Percentiles rank a stretch among this genome's conserved stretches.
Conservation (phyloP, 2,329 filamentous ascomycete species). For the Alternaria viburni region DNA sequence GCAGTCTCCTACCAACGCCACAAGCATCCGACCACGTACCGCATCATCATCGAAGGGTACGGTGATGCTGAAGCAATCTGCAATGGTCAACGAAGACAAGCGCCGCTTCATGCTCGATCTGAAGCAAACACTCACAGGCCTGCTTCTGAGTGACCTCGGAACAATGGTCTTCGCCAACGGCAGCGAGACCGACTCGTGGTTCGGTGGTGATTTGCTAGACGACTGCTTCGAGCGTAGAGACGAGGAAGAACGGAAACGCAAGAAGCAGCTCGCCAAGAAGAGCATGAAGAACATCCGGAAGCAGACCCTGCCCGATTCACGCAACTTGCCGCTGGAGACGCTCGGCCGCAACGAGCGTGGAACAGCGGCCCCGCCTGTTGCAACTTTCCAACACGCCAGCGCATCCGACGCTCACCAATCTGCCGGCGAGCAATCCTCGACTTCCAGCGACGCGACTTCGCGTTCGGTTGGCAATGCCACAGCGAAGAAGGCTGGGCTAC, state of each 20-base stretch:
- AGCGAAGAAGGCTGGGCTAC: slow-evolving; percentile 52
- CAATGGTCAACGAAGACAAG: slow-evolving; percentile 71
- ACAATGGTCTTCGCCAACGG: slow-evolving; percentile 85
- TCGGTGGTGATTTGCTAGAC: slow-evolving; percentile 64
- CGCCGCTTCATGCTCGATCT: slow-evolving; percentile 77
- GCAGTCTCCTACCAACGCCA: slow-evolving; percentile 68
- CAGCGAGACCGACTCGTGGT: slow-evolving; percentile 92
- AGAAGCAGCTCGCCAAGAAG: slow-evolving; percentile 47
- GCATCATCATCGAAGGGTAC: slow-evolving; percentile 73
- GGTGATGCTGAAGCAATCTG: slow-evolving; percentile 63
- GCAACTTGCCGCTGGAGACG: slow-evolving; percentile 51
- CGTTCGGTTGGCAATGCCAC: slow-evolving; percentile 50
- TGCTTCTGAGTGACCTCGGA: slow-evolving; percentile 88
- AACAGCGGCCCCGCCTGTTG: slow-evolving; percentile 50
- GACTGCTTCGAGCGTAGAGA: slow-evolving; percentile 52
- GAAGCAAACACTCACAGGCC: slow-evolving; percentile 78
- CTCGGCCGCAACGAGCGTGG: slow-evolving; percentile 51
- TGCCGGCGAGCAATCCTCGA: slow-evolving; percentile 54
- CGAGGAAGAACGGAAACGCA: slow-evolving; percentile 49
- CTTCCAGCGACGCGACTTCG: slow-evolving; percentile 54
- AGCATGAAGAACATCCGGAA: slow-evolving; percentile 68
- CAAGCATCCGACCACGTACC: slow-evolving; percentile 68
- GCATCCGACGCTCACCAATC: slow-evolving; percentile 49
- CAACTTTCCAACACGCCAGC: slow-evolving; percentile 51
- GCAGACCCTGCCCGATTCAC: slow-evolving; percentile 40